Conservation (phyloP, 176 grass and related monocot genomes). For the Carex parvula region DNA sequence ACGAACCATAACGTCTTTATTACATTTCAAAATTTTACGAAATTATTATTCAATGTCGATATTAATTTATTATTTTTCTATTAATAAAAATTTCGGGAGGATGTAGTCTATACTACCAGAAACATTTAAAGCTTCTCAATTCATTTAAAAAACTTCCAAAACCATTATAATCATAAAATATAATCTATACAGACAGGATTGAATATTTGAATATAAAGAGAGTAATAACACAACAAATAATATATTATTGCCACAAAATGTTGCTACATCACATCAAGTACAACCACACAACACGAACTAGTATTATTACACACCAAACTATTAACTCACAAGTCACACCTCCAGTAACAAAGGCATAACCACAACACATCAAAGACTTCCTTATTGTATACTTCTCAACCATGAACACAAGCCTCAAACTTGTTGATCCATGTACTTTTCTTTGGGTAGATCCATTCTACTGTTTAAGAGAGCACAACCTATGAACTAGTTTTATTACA, state of each 20-base stretch:
- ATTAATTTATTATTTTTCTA: too few species aligned
- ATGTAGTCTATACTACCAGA: neutral
- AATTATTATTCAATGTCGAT: too few species aligned
- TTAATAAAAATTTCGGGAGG: too few species aligned
- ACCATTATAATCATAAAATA: neutral
- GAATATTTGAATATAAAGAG: neutral
- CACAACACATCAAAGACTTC: slow-evolving; percentile 12
- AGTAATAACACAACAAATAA: neutral
- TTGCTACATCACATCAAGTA: neutral
- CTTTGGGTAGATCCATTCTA: slow-evolving; percentile 29
- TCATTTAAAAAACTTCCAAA: neutral
- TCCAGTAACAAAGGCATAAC: neutral
- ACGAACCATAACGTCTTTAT: too few species aligned
- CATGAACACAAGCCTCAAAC: slow-evolving; percentile 25
- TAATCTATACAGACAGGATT: neutral
- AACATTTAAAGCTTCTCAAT: neutral
- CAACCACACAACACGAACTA: slow-evolving; percentile 6
- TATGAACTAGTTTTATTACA: slow-evolving; percentile 2
- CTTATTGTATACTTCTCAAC: slow-evolving; percentile 38
- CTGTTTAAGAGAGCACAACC: slow-evolving; percentile 10
- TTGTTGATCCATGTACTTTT: slow-evolving; percentile 29
- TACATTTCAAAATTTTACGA: too few species aligned
- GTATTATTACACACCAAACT: slow-evolving; percentile 12
- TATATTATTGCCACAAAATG: slow-evolving; percentile 3
- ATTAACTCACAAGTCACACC: neutral